These are phyloP conservation scores for Nephromyces sp. DNA, from an alignment of 169 alveolate genomes.

Conservation along the genomic window DNA sequence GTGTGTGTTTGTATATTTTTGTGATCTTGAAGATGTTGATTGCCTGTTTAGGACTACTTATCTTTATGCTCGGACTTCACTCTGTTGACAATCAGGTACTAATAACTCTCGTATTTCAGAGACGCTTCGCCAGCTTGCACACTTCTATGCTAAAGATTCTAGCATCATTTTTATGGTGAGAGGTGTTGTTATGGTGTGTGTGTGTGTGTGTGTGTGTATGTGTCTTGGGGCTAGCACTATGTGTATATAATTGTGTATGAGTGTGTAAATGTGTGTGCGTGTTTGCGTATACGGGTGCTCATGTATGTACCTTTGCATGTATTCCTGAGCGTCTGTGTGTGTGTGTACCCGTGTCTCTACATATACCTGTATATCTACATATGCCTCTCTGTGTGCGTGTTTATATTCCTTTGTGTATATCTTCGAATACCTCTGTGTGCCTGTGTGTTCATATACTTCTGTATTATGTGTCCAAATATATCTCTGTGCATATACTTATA, in stretches of 20 bases:
- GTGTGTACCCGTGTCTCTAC: too few relatives aligned
- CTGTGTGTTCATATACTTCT: not conserved
- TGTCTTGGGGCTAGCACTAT: too few relatives aligned
- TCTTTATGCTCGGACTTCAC: not conserved
- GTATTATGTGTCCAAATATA: not conserved
- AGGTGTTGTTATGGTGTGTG: slow-evolving; percentile 70
- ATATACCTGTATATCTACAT: not conserved
- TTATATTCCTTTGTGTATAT: not conserved
- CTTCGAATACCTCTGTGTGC: not conserved
- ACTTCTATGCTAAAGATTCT: slow-evolving; percentile 81
- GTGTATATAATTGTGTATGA: too few relatives aligned
- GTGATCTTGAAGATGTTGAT: not conserved
- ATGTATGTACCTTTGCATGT: too few relatives aligned
- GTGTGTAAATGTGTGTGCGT: too few relatives aligned
- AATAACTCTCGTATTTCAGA: slow-evolving; percentile 91
- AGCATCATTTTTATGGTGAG: slow-evolving; percentile 89
- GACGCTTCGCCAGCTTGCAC: slow-evolving; percentile 87
- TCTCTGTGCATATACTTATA: not conserved
- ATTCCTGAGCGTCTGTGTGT: too few relatives aligned
- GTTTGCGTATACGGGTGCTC: too few relatives aligned
- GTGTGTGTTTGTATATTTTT: not conserved
- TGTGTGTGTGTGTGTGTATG: too few relatives aligned
- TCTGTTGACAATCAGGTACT: slow-evolving; percentile 63
- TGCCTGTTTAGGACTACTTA: not conserved
- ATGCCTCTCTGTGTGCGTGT: slow-evolving; percentile 8